phyloP scores from a whole-genome alignment of 2,329 filamentous ascomycete genomes.

The Drechslera avenae region DNA sequence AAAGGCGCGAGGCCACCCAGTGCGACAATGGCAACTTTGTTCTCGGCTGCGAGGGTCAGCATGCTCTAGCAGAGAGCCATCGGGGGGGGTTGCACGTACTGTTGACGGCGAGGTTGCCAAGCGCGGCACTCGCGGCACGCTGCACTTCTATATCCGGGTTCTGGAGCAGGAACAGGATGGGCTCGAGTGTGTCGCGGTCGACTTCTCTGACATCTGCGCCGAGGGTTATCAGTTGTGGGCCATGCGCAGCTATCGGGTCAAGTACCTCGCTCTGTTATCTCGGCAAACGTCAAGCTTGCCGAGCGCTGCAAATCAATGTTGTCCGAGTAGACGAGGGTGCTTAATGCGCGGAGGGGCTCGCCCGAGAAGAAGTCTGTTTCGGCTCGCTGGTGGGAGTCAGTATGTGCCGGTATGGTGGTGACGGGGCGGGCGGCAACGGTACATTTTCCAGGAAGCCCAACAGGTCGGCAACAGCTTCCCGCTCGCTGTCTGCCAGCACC shows the following conservation, averaged over 20 bases:
- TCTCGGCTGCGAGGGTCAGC: slow-evolving; percentile 76
- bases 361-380: slow-evolving; percentile 99
- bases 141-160: slow-evolving; percentile 97
- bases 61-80: slow-evolving; percentile 3
- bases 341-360: slow-evolving; percentile 89
- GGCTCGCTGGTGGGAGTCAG: slow-evolving; percentile 68
- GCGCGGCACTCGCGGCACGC: slow-evolving; percentile 89
- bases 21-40: slow-evolving; percentile 95
- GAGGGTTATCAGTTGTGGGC: slow-evolving; percentile 21
- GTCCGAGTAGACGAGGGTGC: slow-evolving; percentile 96
- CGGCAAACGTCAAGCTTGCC: slow-evolving; percentile 96
- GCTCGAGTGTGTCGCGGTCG: slow-evolving; percentile 90
- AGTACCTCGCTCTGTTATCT: slow-evolving; percentile 96
- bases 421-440: slow-evolving; percentile 42
- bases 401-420: slow-evolving; percentile 14
- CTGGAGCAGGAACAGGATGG: slow-evolving; percentile 92
- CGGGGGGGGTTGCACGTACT: slow-evolving; percentile 65
- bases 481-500: slow-evolving; percentile 91
- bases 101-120: slow-evolving; percentile 96
- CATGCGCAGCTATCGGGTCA: slow-evolving; percentile 7
- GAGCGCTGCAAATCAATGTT: slow-evolving; percentile 98
- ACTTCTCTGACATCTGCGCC: slow-evolving; percentile 89
- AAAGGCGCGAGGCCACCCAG: slow-evolving; percentile 88
- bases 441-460: slow-evolving; percentile 97
- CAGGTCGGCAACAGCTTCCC: slow-evolving; percentile 94